Base-by-base conservation (phyloP, 257 asterid genomes). In the Catharanthus roseus region DNA sequence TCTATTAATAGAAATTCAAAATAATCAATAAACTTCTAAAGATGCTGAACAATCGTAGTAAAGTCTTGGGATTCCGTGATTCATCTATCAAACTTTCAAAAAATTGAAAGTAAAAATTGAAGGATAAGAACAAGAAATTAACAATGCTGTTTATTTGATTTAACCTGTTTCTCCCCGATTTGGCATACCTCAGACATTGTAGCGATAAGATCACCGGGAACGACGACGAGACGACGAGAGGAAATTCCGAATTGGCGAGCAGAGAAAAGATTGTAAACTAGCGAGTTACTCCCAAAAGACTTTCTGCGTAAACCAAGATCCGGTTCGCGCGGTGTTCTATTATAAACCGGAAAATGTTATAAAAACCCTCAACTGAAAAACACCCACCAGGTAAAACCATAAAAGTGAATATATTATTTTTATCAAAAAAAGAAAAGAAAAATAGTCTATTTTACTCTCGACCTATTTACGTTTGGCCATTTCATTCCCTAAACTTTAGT, bases 181-280 rank as follows among this genome's bases (percentile, higher is more conserved):
- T 29, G 6, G 24, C 65, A 29, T 58, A 61, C 67, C 67, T 61
- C 45, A 49, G 55, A 18, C 55, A 49, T 49, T 49, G 55, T 49
- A 16, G 67, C 67, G 45, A 61, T 61, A 15, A 18, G 67, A 61
- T 61, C 67, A 61, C 67, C 16, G 26, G 67, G 18, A 39, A 61
- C 10, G 24, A 34, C 2, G 45, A 33, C 1, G 24, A 18, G 36
- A 34, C 2, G 45, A 33, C 1, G 24, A 18, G 36, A 55, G 19
- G 23, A 24, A 26, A 24, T 55, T 61, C 19, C 45, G 10, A 61
- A 34, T 7, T 33, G 67, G 28, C 45, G 45, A 61, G 42, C 18
- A 28, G 26, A 3, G 15, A 11, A 4, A 2, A 58, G 21, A 10
- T 15, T 5, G 36, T 26, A 5, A 49, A 26, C 2, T 47, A 13